These are phyloP conservation scores for Singerocomus inundabilis DNA, from an alignment of 1,284 basidiomycete genomes.

Conservation along the genomic window DNA sequence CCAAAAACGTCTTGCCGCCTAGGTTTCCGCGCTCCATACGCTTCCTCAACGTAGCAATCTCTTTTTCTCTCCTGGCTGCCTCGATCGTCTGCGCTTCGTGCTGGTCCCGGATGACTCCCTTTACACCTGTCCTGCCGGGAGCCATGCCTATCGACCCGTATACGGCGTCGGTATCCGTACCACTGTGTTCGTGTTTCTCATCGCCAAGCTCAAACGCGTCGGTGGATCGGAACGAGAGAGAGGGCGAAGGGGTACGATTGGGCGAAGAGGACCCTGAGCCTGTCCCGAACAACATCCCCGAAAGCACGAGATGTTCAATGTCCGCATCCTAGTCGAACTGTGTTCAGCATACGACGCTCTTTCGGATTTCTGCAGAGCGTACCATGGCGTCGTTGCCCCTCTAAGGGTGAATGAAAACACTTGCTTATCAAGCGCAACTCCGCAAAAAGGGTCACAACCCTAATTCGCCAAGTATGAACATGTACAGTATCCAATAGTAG, in stretches of 20 bases:
- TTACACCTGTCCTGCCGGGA: conserved; percentile 78
- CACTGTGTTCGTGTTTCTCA: conserved; percentile 9
- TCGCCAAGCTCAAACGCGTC: conserved; percentile 41
- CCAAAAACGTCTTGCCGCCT: conserved; percentile 65
- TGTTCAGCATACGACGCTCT: background rate
- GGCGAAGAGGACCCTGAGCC: conserved; percentile 43
- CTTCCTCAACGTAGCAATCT: conserved; percentile 48
- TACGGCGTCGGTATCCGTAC: conserved; percentile 21
- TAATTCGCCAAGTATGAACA: background rate
- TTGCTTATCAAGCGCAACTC: conserved; percentile 18
- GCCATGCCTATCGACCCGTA: conserved; percentile 72
- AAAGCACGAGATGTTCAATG: conserved; percentile 75
- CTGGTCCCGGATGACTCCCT: conserved; percentile 78
- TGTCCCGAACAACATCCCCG: conserved; percentile 70
- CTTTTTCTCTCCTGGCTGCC: conserved; percentile 46
- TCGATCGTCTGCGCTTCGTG: conserved; percentile 61
- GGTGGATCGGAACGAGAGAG: conserved; percentile 31
- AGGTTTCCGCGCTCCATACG: conserved; percentile 62
- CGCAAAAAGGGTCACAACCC: background rate
- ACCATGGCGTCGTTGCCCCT: conserved; percentile 11
- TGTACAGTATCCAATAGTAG: background rate
- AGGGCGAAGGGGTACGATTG: conserved; percentile 52
- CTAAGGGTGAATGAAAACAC: background rate
- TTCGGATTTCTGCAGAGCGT: background rate
- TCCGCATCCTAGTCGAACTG: conserved; percentile 41